Conservation (phyloP, 306 rosid genomes). For the Vigna mungo region DNA sequence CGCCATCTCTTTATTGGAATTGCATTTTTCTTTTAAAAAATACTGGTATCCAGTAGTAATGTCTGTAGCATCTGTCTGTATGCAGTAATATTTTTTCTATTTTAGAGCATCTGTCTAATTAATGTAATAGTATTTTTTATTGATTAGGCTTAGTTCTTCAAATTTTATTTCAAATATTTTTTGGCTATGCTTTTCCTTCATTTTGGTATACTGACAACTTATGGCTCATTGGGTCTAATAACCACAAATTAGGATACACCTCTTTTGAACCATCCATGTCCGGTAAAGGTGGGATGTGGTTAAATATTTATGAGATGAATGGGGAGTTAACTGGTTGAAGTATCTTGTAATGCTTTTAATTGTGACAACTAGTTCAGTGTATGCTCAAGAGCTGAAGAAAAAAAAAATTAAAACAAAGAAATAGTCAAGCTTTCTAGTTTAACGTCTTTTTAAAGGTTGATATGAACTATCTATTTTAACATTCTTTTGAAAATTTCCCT, state of each 20-base stretch:
- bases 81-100: neutral
- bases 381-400: constrained; percentile 16
- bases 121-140: neutral
- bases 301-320: constrained; percentile 3
- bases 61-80: constrained; percentile 3
- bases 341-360: constrained; percentile 28
- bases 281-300: neutral
- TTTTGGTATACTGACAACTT: neutral
- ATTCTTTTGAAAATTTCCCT: neutral
- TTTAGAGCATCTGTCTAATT: constrained; percentile 19
- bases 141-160: constrained; percentile 12
- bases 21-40: neutral
- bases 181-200: constrained; percentile 4
- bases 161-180: neutral
- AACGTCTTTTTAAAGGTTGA: neutral
- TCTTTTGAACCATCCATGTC: no score
- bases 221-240: constrained; percentile 4
- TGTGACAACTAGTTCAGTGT: neutral
- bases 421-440: constrained; percentile 4
- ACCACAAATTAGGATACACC: neutral
- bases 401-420: constrained; percentile 14
- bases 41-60: constrained; percentile 19
- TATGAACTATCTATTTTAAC: constrained; percentile 34
- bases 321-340: constrained; percentile 14
- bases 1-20: constrained; percentile 16